Percentiles rank a stretch among this genome's conserved stretches.
phyloP scores from a whole-genome alignment of 495 filamentous ascomycete species.

The Penicillium psychrofluorescens region DNA sequence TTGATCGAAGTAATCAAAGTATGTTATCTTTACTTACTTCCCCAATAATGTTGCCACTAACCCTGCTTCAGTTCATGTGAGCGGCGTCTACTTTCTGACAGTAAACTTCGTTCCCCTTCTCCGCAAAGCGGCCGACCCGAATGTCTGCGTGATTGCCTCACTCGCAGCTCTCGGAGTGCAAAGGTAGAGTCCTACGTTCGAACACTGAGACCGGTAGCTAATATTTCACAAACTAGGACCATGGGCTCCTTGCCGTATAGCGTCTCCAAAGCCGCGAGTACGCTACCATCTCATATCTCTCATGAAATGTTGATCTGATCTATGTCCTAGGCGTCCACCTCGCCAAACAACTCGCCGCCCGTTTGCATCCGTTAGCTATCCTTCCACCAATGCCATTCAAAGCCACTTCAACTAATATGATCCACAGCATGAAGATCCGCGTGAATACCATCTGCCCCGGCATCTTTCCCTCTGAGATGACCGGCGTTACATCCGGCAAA shows the following conservation, averaged over 20 bases:
- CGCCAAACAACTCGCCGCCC: conserved; percentile 11
- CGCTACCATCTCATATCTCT: neutral
- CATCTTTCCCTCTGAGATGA: conserved; percentile 29
- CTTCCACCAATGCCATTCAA: neutral
- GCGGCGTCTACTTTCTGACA: conserved; percentile 5
- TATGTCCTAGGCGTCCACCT: conserved; percentile 7
- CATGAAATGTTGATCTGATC: neutral
- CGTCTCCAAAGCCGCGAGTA: conserved; percentile 10
- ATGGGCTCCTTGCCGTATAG: conserved; percentile 10
- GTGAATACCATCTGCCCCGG: conserved; percentile 39
- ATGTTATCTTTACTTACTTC: conserved; percentile 3
- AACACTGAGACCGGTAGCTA: neutral
- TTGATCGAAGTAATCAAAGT: conserved; percentile 18
- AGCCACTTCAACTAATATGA: neutral
- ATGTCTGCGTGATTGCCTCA: conserved; percentile 6
- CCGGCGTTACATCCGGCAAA: conserved; percentile 1
- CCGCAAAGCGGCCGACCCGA: conserved; percentile 3
- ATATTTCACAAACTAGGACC: neutral
- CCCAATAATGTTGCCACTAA: neutral
- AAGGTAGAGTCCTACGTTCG: neutral
- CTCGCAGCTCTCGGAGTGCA: conserved; percentile 7
- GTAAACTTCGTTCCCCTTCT: conserved; percentile 4
- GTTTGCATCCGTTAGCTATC: conserved; percentile 9
- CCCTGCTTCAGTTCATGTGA: conserved; percentile 1
- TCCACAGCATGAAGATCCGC: conserved; percentile 23